A percentile compares a stretch with the other conserved stretches of the same genome.
Evolutionary conservation across 1,139 yeast genomes (phyloP).

Genomic region (Spathaspora sp.): DNA sequence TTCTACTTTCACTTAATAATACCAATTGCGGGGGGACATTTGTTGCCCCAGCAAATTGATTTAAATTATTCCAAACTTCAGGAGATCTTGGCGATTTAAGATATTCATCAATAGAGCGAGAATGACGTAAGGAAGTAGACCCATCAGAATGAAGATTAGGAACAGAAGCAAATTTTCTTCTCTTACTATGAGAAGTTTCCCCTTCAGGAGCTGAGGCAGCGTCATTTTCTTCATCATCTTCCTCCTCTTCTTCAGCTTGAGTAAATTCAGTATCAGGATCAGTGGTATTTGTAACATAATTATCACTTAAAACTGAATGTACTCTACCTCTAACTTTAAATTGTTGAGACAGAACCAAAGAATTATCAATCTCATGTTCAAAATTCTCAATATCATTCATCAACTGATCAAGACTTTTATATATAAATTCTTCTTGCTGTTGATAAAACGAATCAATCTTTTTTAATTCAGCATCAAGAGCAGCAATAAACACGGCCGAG

Average conservation of each 20-base stretch:
- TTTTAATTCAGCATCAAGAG: constrained; percentile 53
- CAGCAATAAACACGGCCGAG: constrained; percentile 46
- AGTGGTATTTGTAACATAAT: constrained; percentile 19
- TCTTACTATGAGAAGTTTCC: constrained; percentile 12
- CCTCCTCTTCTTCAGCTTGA: constrained; percentile 27
- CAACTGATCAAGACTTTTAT: constrained; percentile 49
- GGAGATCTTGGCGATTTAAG: constrained; percentile 41
- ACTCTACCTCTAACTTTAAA: constrained; percentile 14
- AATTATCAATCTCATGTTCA: constrained; percentile 31
- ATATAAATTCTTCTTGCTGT: constrained; percentile 49
- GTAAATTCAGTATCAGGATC: constrained; percentile 36
- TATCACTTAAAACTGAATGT: constrained; percentile 19
- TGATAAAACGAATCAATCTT: constrained; percentile 63
- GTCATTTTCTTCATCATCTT: constrained; percentile 24
- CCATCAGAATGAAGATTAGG: constrained; percentile 8
- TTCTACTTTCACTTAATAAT: constrained; percentile 43
- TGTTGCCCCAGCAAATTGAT: constrained; percentile 17
- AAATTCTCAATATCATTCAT: constrained; percentile 50
- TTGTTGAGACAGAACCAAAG: constrained; percentile 10
- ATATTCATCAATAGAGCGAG: constrained; percentile 37
- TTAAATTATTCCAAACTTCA: constrained; percentile 33
- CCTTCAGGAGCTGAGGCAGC: constrained; percentile 11
- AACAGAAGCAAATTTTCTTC: constrained; percentile 12
- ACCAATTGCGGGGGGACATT: constrained; percentile 42
- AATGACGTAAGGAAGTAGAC: constrained; percentile 17